phyloP scores from a whole-genome alignment of 352 stramenopile genomes.

The Phytophthora litchii region DNA sequence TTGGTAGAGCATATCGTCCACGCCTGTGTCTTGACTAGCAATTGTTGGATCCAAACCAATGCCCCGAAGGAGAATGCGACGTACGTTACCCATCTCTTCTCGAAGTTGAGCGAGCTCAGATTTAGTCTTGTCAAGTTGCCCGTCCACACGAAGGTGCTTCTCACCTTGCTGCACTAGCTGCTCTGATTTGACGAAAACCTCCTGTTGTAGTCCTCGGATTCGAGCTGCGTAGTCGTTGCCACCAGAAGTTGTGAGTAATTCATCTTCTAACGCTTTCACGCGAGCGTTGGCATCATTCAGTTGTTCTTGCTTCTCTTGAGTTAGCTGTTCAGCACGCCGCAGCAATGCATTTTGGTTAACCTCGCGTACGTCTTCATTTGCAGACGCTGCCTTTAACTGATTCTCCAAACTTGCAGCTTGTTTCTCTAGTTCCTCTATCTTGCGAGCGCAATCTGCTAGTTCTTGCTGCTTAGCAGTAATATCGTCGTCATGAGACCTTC shows the following conservation, averaged over 20 bases:
- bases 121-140: constrained; percentile 52
- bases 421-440: constrained; percentile 37
- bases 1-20: constrained; percentile 68
- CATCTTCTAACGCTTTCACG: constrained; percentile 54
- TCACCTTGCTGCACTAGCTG: constrained; percentile 79
- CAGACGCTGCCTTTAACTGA: constrained; percentile 26
- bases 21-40: constrained; percentile 27
- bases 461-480: constrained; percentile 32
- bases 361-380: constrained; percentile 39
- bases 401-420: constrained; percentile 30
- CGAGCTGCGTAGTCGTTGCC: constrained; percentile 33
- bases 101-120: constrained; percentile 47
- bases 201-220: constrained; percentile 64
- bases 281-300: constrained; percentile 41
- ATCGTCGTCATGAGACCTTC: constrained; percentile 26
- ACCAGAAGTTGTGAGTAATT: constrained; percentile 40
- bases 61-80: constrained; percentile 53
- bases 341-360: constrained; percentile 47
- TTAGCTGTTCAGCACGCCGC: constrained; percentile 42
- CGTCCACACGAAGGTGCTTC: constrained; percentile 59
- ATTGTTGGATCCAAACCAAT: constrained; percentile 50
- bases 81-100: constrained; percentile 58
- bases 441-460: constrained; percentile 26
- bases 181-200: constrained; percentile 74
- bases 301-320: constrained; percentile 37